phyloP scores from a whole-genome alignment of 495 filamentous ascomycete genomes.

The Neurospora sublineolata region DNA sequence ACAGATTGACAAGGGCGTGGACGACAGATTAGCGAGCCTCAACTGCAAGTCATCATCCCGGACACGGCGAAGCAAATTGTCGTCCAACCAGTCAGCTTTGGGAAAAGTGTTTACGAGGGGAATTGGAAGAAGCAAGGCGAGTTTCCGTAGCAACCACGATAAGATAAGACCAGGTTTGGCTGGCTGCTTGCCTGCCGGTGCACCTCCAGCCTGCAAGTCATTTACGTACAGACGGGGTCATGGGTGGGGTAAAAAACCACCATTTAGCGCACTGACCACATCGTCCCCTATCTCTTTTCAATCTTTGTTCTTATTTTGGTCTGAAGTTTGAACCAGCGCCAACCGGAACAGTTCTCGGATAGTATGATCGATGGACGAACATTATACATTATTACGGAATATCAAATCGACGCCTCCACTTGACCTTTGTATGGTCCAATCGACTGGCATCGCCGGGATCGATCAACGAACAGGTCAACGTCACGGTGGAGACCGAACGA shows the following conservation, averaged over 20 bases:
- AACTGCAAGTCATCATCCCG: not conserved
- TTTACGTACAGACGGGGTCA: not conserved
- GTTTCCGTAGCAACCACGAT: not conserved
- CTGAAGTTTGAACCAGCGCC: not conserved
- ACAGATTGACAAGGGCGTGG: not conserved
- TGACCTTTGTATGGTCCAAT: not conserved
- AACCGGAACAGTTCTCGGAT: not conserved
- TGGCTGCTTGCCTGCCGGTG: not conserved
- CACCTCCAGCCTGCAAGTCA: not conserved
- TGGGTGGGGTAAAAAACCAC: not conserved
- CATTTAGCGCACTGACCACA: not conserved
- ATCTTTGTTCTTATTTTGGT: not conserved
- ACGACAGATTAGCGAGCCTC: not conserved
- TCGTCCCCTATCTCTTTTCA: not conserved
- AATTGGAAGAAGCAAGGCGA: not conserved
- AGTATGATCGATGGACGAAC: not conserved
- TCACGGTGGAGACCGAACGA: not conserved
- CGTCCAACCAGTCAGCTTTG: not conserved
- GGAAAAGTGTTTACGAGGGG: not conserved
- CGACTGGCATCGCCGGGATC: not conserved
- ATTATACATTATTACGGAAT: not conserved
- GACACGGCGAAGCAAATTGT: not conserved
- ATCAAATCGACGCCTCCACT: not conserved
- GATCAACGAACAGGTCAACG: not conserved
- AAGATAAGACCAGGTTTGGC: not conserved